Evolutionary conservation across 345 rosid genomes (phyloP).

Genomic region (Hevea brasiliensis): DNA sequence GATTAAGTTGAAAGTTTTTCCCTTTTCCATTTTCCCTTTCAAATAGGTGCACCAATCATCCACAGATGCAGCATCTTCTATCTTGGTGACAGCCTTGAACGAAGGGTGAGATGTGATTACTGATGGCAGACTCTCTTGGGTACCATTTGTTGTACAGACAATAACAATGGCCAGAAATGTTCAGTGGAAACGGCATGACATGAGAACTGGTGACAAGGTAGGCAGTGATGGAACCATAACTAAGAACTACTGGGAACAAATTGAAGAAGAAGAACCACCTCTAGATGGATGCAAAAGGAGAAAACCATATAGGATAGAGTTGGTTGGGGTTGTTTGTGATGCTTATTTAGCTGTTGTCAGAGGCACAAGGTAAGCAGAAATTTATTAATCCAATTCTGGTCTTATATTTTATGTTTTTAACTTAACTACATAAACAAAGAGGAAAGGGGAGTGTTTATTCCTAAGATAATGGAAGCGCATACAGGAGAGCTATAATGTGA

Average conservation of each 20-base stretch:
- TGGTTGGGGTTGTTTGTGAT: constrained; percentile 90
- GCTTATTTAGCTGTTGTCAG: constrained; percentile 84
- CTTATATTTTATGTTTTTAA: neutral
- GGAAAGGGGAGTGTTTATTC: neutral
- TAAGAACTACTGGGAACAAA: constrained; percentile 76
- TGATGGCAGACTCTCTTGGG: constrained; percentile 95
- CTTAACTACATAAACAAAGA: neutral
- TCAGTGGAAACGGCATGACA: constrained; percentile 62
- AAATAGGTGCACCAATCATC: constrained; percentile 87
- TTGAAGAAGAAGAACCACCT: constrained; percentile 41
- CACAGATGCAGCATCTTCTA: constrained; percentile 81
- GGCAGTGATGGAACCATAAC: constrained; percentile 53
- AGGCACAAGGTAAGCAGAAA: constrained; percentile 64
- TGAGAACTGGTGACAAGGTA: constrained; percentile 80
- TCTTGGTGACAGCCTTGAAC: constrained; percentile 83
- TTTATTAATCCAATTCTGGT: neutral
- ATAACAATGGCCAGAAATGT: constrained; percentile 76
- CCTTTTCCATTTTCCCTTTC: too few relatives aligned
- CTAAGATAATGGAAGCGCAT: neutral
- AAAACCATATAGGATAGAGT: constrained; percentile 77
- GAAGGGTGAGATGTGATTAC: constrained; percentile 97
- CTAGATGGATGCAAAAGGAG: constrained; percentile 26
- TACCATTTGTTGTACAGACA: constrained; percentile 83
- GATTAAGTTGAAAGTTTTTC: neutral
- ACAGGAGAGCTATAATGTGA: constrained; percentile 79